Evolutionary conservation across 83 land plant species (phyloP).

Genomic region (Diphasiastrum complanatum): DNA sequence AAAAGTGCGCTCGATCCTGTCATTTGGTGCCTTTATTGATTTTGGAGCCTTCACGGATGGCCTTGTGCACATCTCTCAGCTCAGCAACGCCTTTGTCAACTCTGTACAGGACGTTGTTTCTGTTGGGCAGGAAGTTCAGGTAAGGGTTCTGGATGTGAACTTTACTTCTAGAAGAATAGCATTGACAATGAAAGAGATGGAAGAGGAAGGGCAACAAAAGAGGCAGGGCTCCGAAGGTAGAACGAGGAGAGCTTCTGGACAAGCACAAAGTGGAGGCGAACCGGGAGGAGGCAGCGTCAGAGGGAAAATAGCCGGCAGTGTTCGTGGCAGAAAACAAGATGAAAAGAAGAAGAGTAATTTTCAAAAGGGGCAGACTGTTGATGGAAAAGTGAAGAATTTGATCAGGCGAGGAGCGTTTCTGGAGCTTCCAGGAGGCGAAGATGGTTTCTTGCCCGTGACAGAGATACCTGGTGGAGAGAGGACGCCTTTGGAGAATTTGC

Average conservation of each 20-base stretch:
- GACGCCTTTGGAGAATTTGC: constrained; percentile 1
- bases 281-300: not conserved
- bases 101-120: constrained; percentile 3
- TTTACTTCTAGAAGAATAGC: not conserved
- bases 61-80: constrained; percentile 7
- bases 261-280: not conserved
- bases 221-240: too few species aligned
- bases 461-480: constrained; percentile 5
- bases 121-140: constrained; percentile 14
- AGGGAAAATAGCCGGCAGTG: too few species aligned
- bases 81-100: constrained; percentile 3
- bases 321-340: not conserved
- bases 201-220: not conserved
- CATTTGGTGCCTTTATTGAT: constrained; percentile 13
- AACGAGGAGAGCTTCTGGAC: not conserved
- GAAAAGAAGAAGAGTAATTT: not conserved
- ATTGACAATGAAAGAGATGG: not conserved
- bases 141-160: constrained; percentile 4
- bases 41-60: constrained; percentile 1
- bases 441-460: constrained; percentile 1
- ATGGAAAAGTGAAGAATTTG: constrained; percentile 9
- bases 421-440: constrained; percentile 16
- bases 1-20: not conserved
- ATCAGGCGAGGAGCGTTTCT: constrained; percentile 8
- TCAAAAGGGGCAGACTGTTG: constrained; percentile 12